phyloP scores from a whole-genome alignment of 2,329 filamentous ascomycete genomes.

The Neofusicoccum cordaticola region DNA sequence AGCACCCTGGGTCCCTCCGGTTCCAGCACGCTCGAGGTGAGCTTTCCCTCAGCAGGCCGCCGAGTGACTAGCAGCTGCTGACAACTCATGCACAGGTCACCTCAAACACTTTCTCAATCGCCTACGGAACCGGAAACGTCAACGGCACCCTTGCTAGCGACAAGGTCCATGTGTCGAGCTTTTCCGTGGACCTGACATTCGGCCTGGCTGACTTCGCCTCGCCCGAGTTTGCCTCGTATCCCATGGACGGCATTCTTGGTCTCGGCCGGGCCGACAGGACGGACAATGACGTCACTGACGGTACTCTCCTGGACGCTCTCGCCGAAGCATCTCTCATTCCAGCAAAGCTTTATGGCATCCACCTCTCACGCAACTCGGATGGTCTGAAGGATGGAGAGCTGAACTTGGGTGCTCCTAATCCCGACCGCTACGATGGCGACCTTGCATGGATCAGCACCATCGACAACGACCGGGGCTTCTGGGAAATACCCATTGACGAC shows the following conservation, averaged over 20 bases:
- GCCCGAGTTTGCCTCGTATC: conserved; percentile 70
- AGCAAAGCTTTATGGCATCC: conserved; percentile 69
- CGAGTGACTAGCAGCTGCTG: neutral
- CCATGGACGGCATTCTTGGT: conserved; percentile 85
- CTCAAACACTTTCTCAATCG: conserved; percentile 59
- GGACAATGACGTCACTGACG: conserved; percentile 46
- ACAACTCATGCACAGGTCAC: conserved; percentile 37
- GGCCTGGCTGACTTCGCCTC: conserved; percentile 72
- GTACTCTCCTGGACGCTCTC: conserved; percentile 67
- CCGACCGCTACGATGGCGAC: conserved; percentile 63
- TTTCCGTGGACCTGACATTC: conserved; percentile 64
- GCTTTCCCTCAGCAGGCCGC: neutral
- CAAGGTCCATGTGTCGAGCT: conserved; percentile 62
- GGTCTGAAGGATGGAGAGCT: conserved; percentile 69
- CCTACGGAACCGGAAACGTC: conserved; percentile 76
- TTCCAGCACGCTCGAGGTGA: conserved; percentile 59
- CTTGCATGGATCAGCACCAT: conserved; percentile 63
- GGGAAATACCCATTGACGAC: conserved; percentile 70
- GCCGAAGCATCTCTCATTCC: conserved; percentile 54
- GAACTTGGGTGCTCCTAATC: conserved; percentile 70
- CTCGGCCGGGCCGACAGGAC: conserved; percentile 58
- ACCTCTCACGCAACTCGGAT: conserved; percentile 65
- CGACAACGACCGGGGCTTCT: conserved; percentile 55
- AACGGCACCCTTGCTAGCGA: conserved; percentile 66
- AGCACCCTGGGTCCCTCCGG: conserved; percentile 64